Base-by-base conservation (phyloP, 2,329 filamentous ascomycete genomes). In the Cladophialophora bantiana region DNA sequence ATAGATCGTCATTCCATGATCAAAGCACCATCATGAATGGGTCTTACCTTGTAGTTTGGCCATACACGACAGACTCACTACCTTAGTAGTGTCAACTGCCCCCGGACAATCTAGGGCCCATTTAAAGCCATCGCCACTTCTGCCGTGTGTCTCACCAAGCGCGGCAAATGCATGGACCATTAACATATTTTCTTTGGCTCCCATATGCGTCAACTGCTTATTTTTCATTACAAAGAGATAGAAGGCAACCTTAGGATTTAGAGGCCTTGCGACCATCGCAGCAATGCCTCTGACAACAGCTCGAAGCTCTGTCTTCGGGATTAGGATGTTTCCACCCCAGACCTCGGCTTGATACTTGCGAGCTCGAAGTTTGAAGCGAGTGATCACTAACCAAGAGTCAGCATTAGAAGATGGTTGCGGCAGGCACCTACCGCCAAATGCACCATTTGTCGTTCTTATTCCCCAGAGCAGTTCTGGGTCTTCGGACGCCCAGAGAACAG, bases 71-170 rank as follows among this genome's bases (percentile, higher is more conserved):
- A 60, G 3, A 40, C 31, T 34, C 31, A 52, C 35, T 32, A 52
- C 36, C 58, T 52, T 52, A 32, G 58, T 60, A 6, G 26, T 60
- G 42, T 60, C 58, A 7, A 52, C 13, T 9, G 58, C 58, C 10
- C 58, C 42, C 18, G 58, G 58, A 36, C 58, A 60, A 32, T 60
- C 58, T n/a, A 60, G 58, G 31, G 58, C 42, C 58, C 58, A 60
- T 26, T 26, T 52, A 45, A 60, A 60, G 42, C 58, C 58, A 34
- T 36, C 42, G n/a, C 31, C 26, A 60, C 42, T 26, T 60, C 58
- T 50, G 9, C 58, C 42, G 5, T 60, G 58, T 32, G 40, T 36
- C 12, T 34, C 58, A 40, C 42, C 58, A 10, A 50, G 20, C 48
- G 58, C 58, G 6, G 52, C 58, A 18, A 60, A 60, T 31, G 32